A percentile compares a stretch with the other conserved stretches of the same genome.
These are phyloP conservation scores for Croton setiger DNA, from an alignment of 441 rosid genomes.

Conservation along the genomic window DNA sequence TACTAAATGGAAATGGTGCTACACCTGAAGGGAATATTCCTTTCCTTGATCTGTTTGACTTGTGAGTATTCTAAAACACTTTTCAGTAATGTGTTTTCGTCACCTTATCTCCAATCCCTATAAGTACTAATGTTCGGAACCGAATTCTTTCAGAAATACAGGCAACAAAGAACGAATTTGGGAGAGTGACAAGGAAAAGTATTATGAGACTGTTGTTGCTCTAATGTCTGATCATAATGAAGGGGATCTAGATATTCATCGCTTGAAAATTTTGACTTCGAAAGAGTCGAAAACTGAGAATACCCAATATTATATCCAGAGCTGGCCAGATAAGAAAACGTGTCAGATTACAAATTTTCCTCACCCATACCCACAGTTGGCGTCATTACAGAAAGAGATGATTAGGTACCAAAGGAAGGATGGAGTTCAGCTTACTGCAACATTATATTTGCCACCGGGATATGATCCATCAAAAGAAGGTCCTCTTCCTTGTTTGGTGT, in stretches of 20 bases:
- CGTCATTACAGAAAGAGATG: constrained; percentile 94
- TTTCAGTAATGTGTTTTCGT: constrained; percentile 10
- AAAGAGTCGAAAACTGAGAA: constrained; percentile 95
- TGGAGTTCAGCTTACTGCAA: constrained; percentile 94
- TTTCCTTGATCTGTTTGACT: constrained; percentile 91
- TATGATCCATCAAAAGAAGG: constrained; percentile 90
- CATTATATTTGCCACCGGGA: constrained; percentile 85
- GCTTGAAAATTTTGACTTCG: constrained; percentile 75
- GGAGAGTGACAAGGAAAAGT: constrained; percentile 93
- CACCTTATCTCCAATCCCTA: constrained; percentile 1
- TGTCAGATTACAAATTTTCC: constrained; percentile 81
- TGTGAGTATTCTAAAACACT: constrained; percentile 51
- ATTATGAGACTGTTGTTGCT: constrained; percentile 85
- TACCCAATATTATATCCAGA: constrained; percentile 77
- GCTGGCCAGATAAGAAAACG: constrained; percentile 80
- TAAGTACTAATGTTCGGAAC: constrained; percentile 25
- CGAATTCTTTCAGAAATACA: constrained; percentile 62
- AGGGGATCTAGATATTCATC: constrained; percentile 67
- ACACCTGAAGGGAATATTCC: constrained; percentile 97
- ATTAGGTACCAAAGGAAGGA: constrained; percentile 92
- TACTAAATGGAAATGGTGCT: constrained; percentile 94
- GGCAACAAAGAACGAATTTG: constrained; percentile 95
- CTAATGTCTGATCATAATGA: constrained; percentile 86
- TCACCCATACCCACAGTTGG: constrained; percentile 96
- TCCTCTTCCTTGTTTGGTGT: constrained; percentile 87